These are phyloP conservation scores for Orbilia oligospora DNA, from an alignment of 2,329 filamentous ascomycete species.

Conservation along the genomic window DNA sequence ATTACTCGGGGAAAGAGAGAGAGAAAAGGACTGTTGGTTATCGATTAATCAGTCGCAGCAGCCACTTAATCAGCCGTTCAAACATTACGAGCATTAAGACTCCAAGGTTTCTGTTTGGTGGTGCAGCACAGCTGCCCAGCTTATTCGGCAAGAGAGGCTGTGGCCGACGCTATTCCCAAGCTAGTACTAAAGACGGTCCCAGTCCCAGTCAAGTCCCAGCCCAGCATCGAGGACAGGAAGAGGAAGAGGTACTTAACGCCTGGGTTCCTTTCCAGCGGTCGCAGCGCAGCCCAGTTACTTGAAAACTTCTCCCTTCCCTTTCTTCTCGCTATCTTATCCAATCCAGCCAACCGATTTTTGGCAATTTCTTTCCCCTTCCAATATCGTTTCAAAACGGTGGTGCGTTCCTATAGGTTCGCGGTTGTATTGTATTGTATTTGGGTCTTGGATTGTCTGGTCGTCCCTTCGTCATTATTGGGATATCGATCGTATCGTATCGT, in stretches of 20 bases:
- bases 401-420: constrained; percentile 49
- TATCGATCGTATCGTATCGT: neutral
- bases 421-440: constrained; percentile 24
- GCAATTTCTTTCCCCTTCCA: constrained; percentile 39
- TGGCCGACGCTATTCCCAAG: constrained; percentile 61
- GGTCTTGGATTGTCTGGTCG: constrained; percentile 1
- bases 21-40: constrained; percentile 22
- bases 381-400: constrained; percentile 49
- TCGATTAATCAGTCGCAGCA: constrained; percentile 17
- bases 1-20: constrained; percentile 12
- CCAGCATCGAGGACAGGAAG: constrained; percentile 47
- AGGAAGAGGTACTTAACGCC: constrained; percentile 58
- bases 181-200: constrained; percentile 49
- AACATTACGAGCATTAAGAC: constrained; percentile 34
- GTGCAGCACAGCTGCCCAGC: constrained; percentile 55
- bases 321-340: constrained; percentile 57
- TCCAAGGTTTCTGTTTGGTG: constrained; percentile 33
- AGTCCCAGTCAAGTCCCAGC: too few relatives aligned
- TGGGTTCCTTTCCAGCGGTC: constrained; percentile 59
- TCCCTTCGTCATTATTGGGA: constrained; percentile 37
- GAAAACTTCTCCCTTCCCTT: constrained; percentile 52
- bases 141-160: constrained; percentile 61
- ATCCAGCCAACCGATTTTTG: constrained; percentile 59
- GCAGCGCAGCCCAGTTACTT: constrained; percentile 51
- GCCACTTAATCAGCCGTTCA: constrained; percentile 35